Evolutionary conservation across 2,329 filamentous ascomycete genomes (phyloP).

Genomic region (Colletotrichum eleusines): DNA sequence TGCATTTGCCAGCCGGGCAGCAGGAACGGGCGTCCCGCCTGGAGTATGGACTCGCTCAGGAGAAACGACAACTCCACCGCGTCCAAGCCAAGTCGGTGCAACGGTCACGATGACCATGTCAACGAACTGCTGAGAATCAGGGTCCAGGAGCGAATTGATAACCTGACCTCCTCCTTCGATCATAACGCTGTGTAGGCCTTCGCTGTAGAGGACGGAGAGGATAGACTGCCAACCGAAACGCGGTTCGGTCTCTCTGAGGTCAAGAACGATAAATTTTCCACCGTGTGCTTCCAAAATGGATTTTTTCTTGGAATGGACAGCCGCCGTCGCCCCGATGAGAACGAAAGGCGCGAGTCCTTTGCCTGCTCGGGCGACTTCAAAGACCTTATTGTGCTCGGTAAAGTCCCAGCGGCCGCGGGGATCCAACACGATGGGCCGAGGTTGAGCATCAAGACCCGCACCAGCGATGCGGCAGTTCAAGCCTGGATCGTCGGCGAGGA

Average conservation of each 20-base stretch:
- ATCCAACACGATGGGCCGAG: constrained; percentile 86
- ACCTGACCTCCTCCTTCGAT: constrained; percentile 88
- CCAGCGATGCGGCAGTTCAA: constrained; percentile 83
- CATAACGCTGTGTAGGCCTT: constrained; percentile 85
- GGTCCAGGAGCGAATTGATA: constrained; percentile 83
- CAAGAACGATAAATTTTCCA: constrained; percentile 63
- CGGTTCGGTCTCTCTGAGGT: constrained; percentile 47
- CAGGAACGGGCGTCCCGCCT: constrained; percentile 66
- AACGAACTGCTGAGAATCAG: constrained; percentile 71
- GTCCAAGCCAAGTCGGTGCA: constrained; percentile 90
- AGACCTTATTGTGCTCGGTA: constrained; percentile 69
- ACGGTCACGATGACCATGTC: constrained; percentile 88
- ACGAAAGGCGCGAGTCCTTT: constrained; percentile 81
- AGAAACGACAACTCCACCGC: constrained; percentile 82
- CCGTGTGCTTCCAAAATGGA: constrained; percentile 61
- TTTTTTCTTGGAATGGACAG: constrained; percentile 55
- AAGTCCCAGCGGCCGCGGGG: constrained; percentile 81
- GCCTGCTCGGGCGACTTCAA: constrained; percentile 73
- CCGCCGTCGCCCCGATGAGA: constrained; percentile 62
- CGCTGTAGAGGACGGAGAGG: constrained; percentile 65
- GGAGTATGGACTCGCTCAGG: constrained; percentile 69
- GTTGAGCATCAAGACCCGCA: constrained; percentile 70
- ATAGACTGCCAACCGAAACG: constrained; percentile 75
- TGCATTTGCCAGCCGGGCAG: constrained; percentile 74
- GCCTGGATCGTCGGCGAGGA: constrained; percentile 85